A percentile compares a stretch with the other conserved stretches of the same genome.
phyloP scores from a whole-genome alignment of 306 rosid genomes.

The Lathyrus oleraceus region DNA sequence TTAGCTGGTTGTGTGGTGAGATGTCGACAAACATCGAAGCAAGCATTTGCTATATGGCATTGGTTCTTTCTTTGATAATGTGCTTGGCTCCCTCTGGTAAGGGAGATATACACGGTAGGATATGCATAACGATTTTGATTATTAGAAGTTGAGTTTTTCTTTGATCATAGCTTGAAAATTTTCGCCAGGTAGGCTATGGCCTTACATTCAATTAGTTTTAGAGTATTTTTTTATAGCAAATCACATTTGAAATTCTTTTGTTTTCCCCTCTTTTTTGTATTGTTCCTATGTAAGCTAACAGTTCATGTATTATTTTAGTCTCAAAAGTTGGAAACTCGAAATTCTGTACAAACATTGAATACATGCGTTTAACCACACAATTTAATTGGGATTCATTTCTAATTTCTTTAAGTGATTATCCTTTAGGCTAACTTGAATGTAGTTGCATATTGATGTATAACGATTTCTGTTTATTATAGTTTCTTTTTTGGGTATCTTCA shows the following conservation, averaged over 20 bases:
- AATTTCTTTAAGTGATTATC: conserved; percentile 5
- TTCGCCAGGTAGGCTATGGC: conserved; percentile 25
- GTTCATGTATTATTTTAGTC: conserved; percentile 45
- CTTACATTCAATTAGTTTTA: conserved; percentile 43
- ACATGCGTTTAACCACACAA: conserved; percentile 35
- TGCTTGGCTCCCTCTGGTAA: conserved; percentile 2
- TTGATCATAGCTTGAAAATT: conserved; percentile 34
- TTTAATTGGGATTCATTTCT: conserved; percentile 35
- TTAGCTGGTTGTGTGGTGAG: background rate
- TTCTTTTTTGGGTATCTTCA: conserved; percentile 14
- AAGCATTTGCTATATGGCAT: conserved; percentile 5
- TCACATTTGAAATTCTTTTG: conserved; percentile 42
- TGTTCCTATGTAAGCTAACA: conserved; percentile 42
- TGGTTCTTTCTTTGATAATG: conserved; percentile 24
- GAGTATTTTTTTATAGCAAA: conserved; percentile 45
- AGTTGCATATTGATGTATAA: background rate
- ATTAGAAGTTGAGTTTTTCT: conserved; percentile 43
- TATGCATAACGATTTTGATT: conserved; percentile 37
- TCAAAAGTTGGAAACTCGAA: conserved; percentile 36
- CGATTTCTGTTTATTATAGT: conserved; percentile 3
- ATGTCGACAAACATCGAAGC: background rate
- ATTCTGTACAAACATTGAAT: conserved; percentile 42
- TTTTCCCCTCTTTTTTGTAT: conserved; percentile 7
- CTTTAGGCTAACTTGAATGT: conserved; percentile 24
- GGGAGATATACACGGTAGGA: conserved; percentile 42